phyloP scores from a whole-genome alignment of 148 eudicot genomes.

The Polygonum aviculare region DNA sequence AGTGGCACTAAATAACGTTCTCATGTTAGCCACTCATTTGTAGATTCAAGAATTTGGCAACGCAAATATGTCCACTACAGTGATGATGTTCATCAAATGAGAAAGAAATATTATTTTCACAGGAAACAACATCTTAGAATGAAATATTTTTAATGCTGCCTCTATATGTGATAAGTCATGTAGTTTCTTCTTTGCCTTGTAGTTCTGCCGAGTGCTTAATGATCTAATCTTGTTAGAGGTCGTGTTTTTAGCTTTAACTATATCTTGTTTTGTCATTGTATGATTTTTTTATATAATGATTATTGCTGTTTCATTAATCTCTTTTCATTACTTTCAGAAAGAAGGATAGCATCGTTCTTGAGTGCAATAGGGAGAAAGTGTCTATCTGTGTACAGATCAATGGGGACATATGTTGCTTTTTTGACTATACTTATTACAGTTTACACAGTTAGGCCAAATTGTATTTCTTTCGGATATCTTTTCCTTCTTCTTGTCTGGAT shows the following conservation, averaged over 20 bases:
- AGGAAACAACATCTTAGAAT: neutral
- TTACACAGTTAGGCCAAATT: constrained; percentile 82
- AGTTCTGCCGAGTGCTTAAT: neutral
- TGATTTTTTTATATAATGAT: neutral
- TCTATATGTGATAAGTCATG: neutral
- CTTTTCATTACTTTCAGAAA: constrained; percentile 49
- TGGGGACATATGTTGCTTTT: constrained; percentile 89
- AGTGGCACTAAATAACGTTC: neutral
- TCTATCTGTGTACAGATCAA: constrained; percentile 66
- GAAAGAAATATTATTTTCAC: neutral
- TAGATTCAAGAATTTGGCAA: neutral
- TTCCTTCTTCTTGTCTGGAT: constrained; percentile 93
- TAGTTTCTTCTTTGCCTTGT: neutral
- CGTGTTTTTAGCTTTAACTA: neutral
- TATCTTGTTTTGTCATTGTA: neutral
- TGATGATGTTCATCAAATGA: neutral
- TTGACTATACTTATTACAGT: constrained; percentile 78
- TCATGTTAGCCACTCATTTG: neutral
- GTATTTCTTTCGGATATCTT: constrained; percentile 79
- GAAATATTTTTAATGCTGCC: neutral
- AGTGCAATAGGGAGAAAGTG: constrained; percentile 75
- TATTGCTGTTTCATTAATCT: constrained; percentile 10
- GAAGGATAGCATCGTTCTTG: constrained; percentile 78
- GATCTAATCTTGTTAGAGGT: neutral
- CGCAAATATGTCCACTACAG: neutral